These are phyloP conservation scores for Vachellia pachyceras DNA, from an alignment of 306 rosid species.

Conservation along the genomic window DNA sequence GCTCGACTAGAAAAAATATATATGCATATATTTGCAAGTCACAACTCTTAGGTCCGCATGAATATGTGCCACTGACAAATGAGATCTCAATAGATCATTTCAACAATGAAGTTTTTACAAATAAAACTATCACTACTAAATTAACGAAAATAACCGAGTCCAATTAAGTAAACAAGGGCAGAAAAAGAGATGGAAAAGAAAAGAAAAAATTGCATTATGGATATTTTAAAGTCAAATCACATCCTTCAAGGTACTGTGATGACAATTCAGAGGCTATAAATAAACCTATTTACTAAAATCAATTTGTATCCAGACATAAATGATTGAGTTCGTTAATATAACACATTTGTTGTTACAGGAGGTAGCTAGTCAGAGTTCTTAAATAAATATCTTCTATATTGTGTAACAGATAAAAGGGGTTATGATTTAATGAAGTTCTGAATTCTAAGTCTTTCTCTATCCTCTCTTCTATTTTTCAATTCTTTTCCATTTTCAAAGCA, in stretches of 20 bases:
- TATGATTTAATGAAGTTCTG: neutral
- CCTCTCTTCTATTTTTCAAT: neutral
- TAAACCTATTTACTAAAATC: neutral
- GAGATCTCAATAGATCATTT: neutral
- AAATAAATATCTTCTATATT: neutral
- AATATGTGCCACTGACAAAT: conserved; percentile 10
- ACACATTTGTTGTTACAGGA: neutral
- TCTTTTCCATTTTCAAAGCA: neutral
- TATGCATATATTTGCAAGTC: neutral
- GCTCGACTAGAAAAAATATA: neutral
- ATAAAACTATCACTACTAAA: neutral
- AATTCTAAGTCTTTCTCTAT: neutral
- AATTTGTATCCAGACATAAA: neutral
- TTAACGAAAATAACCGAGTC: neutral
- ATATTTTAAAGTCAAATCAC: neutral
- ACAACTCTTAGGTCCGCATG: neutral
- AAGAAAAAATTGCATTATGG: neutral
- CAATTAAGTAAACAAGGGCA: neutral
- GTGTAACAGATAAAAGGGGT: neutral
- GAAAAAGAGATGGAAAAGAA: neutral
- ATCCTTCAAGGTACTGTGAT: neutral
- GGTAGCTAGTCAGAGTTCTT: neutral
- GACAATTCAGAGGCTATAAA: neutral
- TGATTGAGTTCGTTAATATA: neutral
- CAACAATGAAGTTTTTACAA: neutral